Conservation (phyloP, 192 early-diverging fungal species). For the Coemansia sp. region DNA sequence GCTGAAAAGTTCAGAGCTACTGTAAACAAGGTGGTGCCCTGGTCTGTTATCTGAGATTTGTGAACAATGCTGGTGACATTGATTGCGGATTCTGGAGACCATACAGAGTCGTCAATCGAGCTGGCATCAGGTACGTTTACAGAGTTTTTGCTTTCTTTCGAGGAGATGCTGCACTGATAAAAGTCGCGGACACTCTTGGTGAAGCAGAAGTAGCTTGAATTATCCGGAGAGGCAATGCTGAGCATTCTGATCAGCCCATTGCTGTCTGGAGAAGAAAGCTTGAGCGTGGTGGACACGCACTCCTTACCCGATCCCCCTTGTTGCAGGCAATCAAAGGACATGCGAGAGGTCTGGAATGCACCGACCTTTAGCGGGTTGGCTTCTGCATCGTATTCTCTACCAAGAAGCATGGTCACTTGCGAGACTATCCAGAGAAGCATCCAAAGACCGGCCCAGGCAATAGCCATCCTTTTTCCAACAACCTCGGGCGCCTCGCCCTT, state of each 20-base stretch:
- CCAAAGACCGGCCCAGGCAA: constrained; percentile 31
- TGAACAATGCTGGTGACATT: constrained; percentile 31
- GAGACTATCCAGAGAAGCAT: constrained; percentile 28
- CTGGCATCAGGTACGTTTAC: background rate
- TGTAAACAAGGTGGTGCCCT: constrained; percentile 37
- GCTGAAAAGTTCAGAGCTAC: constrained; percentile 35
- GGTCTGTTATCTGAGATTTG: constrained; percentile 2
- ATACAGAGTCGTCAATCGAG: background rate
- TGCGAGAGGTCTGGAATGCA: constrained; percentile 29
- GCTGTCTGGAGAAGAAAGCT: constrained; percentile 46
- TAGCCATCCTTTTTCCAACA: constrained; percentile 36
- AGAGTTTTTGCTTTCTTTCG: background rate
- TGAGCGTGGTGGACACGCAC: constrained; percentile 26
- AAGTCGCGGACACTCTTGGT: constrained; percentile 37
- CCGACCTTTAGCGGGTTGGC: constrained; percentile 36
- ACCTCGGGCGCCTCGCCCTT: constrained; percentile 40
- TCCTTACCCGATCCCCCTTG: background rate
- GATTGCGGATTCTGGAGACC: constrained; percentile 41
- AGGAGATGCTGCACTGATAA: constrained; percentile 31
- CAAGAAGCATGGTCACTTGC: constrained; percentile 31
- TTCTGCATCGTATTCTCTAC: constrained; percentile 22
- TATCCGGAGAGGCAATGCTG: constrained; percentile 9
- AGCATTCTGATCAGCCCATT: constrained; percentile 31
- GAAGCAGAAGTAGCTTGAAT: constrained; percentile 19
- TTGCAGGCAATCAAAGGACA: constrained; percentile 21